A percentile compares a stretch with the other conserved stretches of the same genome.
Conservation (phyloP, 2,329 filamentous ascomycete species). For the Dothiorella sarmentorum region DNA sequence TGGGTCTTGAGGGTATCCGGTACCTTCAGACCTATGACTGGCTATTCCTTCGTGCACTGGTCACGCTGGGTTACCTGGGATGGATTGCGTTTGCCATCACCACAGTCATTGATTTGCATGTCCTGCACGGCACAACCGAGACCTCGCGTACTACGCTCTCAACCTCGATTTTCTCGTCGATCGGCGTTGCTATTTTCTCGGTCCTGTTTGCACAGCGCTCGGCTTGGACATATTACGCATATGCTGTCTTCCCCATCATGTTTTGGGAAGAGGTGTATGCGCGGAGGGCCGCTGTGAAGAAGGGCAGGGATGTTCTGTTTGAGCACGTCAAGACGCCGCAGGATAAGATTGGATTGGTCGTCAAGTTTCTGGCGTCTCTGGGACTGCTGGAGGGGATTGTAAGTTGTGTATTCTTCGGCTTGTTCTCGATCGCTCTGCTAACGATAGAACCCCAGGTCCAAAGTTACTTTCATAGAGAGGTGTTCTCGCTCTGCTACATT, state of each 20-base stretch:
- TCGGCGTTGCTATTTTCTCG: constrained; percentile 72
- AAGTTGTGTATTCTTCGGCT: constrained; percentile 23
- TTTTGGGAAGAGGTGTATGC: constrained; percentile 98
- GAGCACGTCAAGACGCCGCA: constrained; percentile 61
- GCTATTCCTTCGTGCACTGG: constrained; percentile 85
- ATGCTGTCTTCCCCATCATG: constrained; percentile 84
- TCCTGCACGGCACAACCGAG: constrained; percentile 67
- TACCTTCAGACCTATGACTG: constrained; percentile 99
- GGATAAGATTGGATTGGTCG: constrained; percentile 55
- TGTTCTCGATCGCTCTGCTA: neutral
- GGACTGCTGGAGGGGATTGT: constrained; percentile 72
- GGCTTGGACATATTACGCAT: constrained; percentile 80
- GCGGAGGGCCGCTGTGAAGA: constrained; percentile 63
- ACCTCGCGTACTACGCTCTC: constrained; percentile 61
- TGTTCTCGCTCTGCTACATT: constrained; percentile 78
- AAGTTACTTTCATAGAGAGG: constrained; percentile 86
- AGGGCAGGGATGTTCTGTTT: constrained; percentile 67
- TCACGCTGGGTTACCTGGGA: constrained; percentile 86
- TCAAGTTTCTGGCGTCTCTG: constrained; percentile 67
- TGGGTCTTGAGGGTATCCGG: constrained; percentile 76
- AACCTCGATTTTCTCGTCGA: constrained; percentile 67
- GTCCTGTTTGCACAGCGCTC: constrained; percentile 77
- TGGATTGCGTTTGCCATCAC: constrained; percentile 94
- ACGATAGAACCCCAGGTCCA: constrained; percentile 59
- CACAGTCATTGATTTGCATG: constrained; percentile 82